These are phyloP conservation scores for Cladosporium phlei DNA, from an alignment of 2,329 filamentous ascomycete genomes.

Conservation along the genomic window DNA sequence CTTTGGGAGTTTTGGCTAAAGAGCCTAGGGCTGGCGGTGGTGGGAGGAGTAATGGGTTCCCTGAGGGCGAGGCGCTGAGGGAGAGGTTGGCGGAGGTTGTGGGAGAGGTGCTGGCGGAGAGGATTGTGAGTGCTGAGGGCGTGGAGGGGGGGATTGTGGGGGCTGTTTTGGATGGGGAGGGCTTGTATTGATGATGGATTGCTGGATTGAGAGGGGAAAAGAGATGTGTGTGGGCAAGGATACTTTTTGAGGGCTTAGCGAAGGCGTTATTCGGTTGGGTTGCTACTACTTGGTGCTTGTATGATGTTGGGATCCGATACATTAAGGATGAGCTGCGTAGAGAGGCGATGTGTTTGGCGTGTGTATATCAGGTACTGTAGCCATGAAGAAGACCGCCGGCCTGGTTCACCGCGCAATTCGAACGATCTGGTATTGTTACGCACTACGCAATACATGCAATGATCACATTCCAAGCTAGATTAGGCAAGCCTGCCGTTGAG, in stretches of 20 bases:
- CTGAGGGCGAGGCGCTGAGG: conserved; percentile 37
- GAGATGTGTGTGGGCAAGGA: neutral
- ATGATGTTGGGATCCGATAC: no score
- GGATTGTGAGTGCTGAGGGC: conserved; percentile 22
- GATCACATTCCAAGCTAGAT: no score
- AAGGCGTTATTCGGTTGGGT: no score
- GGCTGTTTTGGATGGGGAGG: conserved; percentile 8
- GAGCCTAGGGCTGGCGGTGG: conserved; percentile 30
- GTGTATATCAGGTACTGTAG: no score
- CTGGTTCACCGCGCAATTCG: no score
- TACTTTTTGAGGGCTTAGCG: conserved; percentile 4
- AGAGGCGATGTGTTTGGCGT: no score
- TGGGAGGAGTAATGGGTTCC: conserved; percentile 36
- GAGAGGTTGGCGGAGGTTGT: conserved; percentile 40
- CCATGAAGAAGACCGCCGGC: no score
- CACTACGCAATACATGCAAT: no score
- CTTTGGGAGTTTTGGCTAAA: conserved; percentile 51
- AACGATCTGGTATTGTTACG: no score
- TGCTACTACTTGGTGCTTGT: no score
- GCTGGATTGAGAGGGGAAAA: neutral
- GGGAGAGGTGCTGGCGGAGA: conserved; percentile 40
- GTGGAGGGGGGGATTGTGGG: neutral
- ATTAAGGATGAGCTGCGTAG: no score
- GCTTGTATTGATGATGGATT: neutral
- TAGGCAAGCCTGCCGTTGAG: no score